phyloP scores from a whole-genome alignment of 2,329 filamentous ascomycete genomes.

The Nemania sp. region DNA sequence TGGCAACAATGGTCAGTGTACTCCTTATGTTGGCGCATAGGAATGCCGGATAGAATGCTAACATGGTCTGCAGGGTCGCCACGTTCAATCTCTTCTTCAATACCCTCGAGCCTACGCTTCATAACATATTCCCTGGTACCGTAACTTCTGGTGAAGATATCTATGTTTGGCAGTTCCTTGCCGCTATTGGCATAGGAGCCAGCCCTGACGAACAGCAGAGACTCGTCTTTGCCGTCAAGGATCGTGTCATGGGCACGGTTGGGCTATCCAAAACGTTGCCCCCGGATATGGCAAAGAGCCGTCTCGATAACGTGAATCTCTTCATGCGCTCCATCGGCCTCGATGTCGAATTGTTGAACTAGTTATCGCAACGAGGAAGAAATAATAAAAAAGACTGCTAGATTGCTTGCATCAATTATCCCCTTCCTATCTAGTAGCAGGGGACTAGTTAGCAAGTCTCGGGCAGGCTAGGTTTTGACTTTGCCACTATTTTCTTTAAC shows the following conservation, averaged over 20 bases:
- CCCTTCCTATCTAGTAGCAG: not conserved
- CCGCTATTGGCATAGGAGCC: constrained; percentile 90
- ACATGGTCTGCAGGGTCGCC: constrained; percentile 57
- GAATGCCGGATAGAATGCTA: constrained; percentile 1
- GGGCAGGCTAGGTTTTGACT: not conserved
- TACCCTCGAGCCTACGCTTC: constrained; percentile 79
- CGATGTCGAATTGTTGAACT: constrained; percentile 76
- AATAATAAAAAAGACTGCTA: not conserved
- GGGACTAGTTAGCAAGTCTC: not conserved
- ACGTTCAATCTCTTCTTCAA: constrained; percentile 90
- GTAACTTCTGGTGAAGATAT: constrained; percentile 90
- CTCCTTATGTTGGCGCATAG: not conserved
- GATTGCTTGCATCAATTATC: constrained; percentile 5
- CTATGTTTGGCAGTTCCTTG: constrained; percentile 97
- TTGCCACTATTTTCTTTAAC: constrained; percentile 2
- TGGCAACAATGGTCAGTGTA: constrained; percentile 76
- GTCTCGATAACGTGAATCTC: constrained; percentile 90
- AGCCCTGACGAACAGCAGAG: constrained; percentile 94
- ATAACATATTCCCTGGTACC: constrained; percentile 87
- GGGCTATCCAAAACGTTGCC: constrained; percentile 86
- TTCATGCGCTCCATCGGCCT: constrained; percentile 99
- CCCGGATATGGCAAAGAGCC: constrained; percentile 79
- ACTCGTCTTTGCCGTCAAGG: constrained; percentile 93
- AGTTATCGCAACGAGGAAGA: not conserved
- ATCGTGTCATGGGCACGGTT: constrained; percentile 96